A percentile compares a stretch with the other conserved stretches of the same genome.
These are phyloP conservation scores for Begonia masoniana DNA, from an alignment of 306 rosid species.

Conservation along the genomic window DNA sequence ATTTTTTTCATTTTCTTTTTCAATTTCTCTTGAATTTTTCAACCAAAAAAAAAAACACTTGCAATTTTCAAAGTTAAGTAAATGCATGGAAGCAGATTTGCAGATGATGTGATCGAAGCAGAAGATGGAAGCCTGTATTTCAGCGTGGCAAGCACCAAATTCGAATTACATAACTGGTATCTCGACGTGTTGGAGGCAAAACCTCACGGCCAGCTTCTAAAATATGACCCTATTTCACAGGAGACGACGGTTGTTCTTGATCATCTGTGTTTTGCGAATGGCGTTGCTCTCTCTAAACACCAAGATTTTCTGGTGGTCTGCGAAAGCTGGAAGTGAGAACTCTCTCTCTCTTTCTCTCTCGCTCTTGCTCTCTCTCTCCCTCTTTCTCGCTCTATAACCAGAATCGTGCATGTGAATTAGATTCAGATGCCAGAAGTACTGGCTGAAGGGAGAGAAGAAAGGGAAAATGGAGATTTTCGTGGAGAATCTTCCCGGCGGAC, in stretches of 20 bases:
- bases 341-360: neutral
- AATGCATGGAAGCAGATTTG: slow-evolving; percentile 17
- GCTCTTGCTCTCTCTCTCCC: neutral
- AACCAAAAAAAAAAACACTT: no score
- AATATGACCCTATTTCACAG: slow-evolving; percentile 32
- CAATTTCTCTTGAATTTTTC: no score
- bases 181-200: slow-evolving; percentile 53
- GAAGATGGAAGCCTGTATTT: slow-evolving; percentile 48
- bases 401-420: slow-evolving; percentile 15
- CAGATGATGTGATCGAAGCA: slow-evolving; percentile 62
- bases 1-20: no score
- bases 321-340: slow-evolving; percentile 30
- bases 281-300: slow-evolving; percentile 56
- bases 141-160: slow-evolving; percentile 46
- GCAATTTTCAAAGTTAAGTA: no score
- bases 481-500: slow-evolving; percentile 60
- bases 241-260: slow-evolving; percentile 30
- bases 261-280: slow-evolving; percentile 47
- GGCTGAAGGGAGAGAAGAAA: slow-evolving; percentile 45
- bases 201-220: slow-evolving; percentile 58
- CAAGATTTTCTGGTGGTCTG: slow-evolving; percentile 32
- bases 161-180: slow-evolving; percentile 31
- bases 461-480: slow-evolving; percentile 46
- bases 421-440: slow-evolving; percentile 31
- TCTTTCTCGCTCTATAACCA: neutral